phyloP scores from a whole-genome alignment of 441 rosid genomes.

The Bruguiera hainesii region DNA sequence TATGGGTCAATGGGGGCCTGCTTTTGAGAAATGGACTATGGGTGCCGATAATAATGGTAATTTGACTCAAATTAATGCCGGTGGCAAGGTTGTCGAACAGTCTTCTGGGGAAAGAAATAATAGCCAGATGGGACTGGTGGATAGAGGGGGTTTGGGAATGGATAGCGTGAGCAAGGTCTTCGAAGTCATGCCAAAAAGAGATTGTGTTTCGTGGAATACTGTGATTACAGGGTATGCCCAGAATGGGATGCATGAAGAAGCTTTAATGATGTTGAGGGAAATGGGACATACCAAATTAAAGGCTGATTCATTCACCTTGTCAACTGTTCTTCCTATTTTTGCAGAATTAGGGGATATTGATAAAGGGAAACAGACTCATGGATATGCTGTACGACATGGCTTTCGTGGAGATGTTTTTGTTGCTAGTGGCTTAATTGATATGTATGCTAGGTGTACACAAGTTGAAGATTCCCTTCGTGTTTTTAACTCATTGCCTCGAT shows the following conservation, averaged over 20 bases:
- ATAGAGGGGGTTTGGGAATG: slow-evolving; percentile 18
- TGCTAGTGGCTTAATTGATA: slow-evolving; percentile 50
- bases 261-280: slow-evolving; percentile 32
- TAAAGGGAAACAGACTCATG: slow-evolving; percentile 76
- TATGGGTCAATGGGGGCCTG: background rate
- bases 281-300: slow-evolving; percentile 29
- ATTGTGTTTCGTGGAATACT: slow-evolving; percentile 43
- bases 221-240: slow-evolving; percentile 36
- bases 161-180: slow-evolving; percentile 49
- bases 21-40: slow-evolving; percentile 5
- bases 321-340: slow-evolving; percentile 29
- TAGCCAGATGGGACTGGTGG: background rate
- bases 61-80: slow-evolving; percentile 6
- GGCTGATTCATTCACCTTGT: slow-evolving; percentile 28
- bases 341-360: slow-evolving; percentile 35
- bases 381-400: slow-evolving; percentile 61
- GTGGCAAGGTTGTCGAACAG: slow-evolving; percentile 4
- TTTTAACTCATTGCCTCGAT: slow-evolving; percentile 46
- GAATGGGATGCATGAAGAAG: slow-evolving; percentile 32
- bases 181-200: slow-evolving; percentile 36
- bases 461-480: slow-evolving; percentile 45
- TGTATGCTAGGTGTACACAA: slow-evolving; percentile 70
- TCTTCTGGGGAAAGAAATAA: background rate
- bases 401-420: slow-evolving; percentile 31
- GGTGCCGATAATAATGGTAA: slow-evolving; percentile 2